A percentile compares a stretch with the other conserved stretches of the same genome.
These are phyloP conservation scores for Alnus rubra DNA, from an alignment of 306 rosid genomes.

Conservation along the genomic window DNA sequence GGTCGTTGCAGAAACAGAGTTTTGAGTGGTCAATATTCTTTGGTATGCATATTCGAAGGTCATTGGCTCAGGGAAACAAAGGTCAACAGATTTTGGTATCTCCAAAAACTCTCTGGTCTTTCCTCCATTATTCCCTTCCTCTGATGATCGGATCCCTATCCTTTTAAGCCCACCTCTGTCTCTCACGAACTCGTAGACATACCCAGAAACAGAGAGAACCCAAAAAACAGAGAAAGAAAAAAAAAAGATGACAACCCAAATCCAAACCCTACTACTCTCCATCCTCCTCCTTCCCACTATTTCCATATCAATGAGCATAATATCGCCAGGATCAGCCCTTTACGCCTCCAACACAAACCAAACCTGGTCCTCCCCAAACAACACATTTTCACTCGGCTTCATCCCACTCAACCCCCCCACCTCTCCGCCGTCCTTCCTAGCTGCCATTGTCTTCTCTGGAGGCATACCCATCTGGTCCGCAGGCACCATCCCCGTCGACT, in stretches of 20 bases:
- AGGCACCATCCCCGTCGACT: conserved; percentile 45
- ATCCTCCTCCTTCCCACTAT: conserved; percentile 12
- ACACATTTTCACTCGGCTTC: conserved; percentile 51
- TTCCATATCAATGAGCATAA: conserved; percentile 6
- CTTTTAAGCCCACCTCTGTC: too few species aligned
- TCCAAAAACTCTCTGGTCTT: too few species aligned
- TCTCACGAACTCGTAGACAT: neutral
- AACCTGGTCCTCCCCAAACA: conserved; percentile 47
- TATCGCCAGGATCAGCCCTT: conserved; percentile 52
- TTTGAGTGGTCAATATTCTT: too few species aligned
- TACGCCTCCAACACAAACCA: conserved; percentile 41
- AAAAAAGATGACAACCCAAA: conserved; percentile 3
- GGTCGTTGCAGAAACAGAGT: too few species aligned
- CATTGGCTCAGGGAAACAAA: too few species aligned
- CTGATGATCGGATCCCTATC: too few species aligned
- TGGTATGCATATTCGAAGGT: too few species aligned
- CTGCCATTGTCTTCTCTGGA: conserved; percentile 54
- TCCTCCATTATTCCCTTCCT: too few species aligned
- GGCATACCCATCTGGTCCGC: conserved; percentile 68
- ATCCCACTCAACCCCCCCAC: conserved; percentile 43
- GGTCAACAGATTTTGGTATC: too few species aligned
- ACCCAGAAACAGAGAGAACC: neutral
- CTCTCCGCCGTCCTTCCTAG: conserved; percentile 50
- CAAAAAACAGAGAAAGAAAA: neutral
- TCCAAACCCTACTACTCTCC: conserved; percentile 12